Evolutionary conservation across 2,329 filamentous ascomycete genomes (phyloP).

Genomic region (Pseudogymnoascus verrucosus): DNA sequence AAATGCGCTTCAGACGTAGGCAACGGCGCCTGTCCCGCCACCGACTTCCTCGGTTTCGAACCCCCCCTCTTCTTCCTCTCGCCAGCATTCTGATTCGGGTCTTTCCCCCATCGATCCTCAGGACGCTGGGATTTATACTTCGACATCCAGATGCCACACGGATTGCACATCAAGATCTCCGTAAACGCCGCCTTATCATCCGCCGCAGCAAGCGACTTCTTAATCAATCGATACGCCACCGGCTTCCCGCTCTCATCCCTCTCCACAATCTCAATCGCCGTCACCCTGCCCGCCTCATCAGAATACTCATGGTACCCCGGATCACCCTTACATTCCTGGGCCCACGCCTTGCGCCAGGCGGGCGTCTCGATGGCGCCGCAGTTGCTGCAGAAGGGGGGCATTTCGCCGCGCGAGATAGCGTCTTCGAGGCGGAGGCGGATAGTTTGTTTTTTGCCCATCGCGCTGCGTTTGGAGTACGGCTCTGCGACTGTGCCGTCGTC

Average conservation of each 20-base stretch:
- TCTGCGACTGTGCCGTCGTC: neutral
- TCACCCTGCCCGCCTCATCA: slow-evolving; percentile 63
- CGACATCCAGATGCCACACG: slow-evolving; percentile 89
- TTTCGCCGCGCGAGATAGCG: slow-evolving; percentile 68
- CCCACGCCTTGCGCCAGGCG: slow-evolving; percentile 90
- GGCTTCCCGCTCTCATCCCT: slow-evolving; percentile 55
- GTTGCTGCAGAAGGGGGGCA: slow-evolving; percentile 84
- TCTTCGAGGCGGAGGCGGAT: slow-evolving; percentile 48
- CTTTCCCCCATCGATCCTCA: slow-evolving; percentile 64
- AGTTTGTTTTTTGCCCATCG: slow-evolving; percentile 22
- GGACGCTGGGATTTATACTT: slow-evolving; percentile 84
- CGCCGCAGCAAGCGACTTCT: slow-evolving; percentile 57
- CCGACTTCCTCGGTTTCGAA: slow-evolving; percentile 24
- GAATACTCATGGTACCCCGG: slow-evolving; percentile 65
- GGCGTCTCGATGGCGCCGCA: slow-evolving; percentile 94
- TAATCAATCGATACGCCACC: slow-evolving; percentile 64
- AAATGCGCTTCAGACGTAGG: slow-evolving; percentile 47
- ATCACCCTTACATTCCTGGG: slow-evolving; percentile 62
- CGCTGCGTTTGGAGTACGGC: slow-evolving; percentile 14
- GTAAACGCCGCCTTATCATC: slow-evolving; percentile 62
- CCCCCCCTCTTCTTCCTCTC: slow-evolving; percentile 40
- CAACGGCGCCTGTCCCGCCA: slow-evolving; percentile 10
- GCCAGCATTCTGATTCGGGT: slow-evolving; percentile 25
- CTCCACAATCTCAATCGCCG: slow-evolving; percentile 62
- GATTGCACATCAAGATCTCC: slow-evolving; percentile 79